Percentiles rank a stretch among this genome's conserved stretches.
phyloP scores from a whole-genome alignment of 2,329 filamentous ascomycete species.

The Aspergillus sergii region DNA sequence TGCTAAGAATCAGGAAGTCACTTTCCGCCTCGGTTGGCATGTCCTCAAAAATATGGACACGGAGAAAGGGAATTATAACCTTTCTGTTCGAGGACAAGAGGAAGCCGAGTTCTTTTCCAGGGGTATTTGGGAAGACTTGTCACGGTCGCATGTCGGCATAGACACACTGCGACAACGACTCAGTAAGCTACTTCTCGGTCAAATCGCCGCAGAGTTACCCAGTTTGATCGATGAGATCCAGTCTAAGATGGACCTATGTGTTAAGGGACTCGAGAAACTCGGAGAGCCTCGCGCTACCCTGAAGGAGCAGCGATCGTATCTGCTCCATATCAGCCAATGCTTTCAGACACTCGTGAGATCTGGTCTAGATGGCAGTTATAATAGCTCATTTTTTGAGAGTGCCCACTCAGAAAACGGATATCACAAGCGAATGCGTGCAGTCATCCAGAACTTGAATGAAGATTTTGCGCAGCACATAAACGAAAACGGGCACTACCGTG shows the following conservation, averaged over 20 bases:
- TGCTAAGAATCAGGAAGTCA: conserved; percentile 46
- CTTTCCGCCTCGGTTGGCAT: conserved; percentile 54
- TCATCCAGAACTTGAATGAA: conserved; percentile 30
- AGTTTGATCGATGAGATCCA: conserved; percentile 42
- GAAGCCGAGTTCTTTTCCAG: conserved; percentile 37
- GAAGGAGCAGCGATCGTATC: conserved; percentile 26
- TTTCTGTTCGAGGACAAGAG: conserved; percentile 29
- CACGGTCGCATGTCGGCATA: conserved; percentile 32
- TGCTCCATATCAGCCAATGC: conserved; percentile 40
- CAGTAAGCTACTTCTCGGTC: conserved; percentile 34
- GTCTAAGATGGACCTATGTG: conserved; percentile 37
- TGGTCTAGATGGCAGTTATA: conserved; percentile 38
- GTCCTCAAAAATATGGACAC: conserved; percentile 49
- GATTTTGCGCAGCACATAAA: conserved; percentile 24
- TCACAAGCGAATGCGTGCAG: conserved; percentile 35
- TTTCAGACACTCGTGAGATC: conserved; percentile 41
- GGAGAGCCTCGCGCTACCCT: conserved; percentile 28
- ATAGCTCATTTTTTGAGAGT: conserved; percentile 34
- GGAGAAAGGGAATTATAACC: conserved; percentile 32
- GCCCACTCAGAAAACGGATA: conserved; percentile 25
- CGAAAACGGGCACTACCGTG: conserved; percentile 12
- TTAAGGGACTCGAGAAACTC: conserved; percentile 26
- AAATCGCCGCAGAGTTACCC: conserved; percentile 39
- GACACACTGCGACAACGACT: conserved; percentile 33
- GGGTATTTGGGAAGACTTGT: conserved; percentile 30